Evolutionary conservation across 257 asterid species (phyloP), one percentile per base, ranked within the genome.

Genomic region (Capsicum chinense): DNA sequence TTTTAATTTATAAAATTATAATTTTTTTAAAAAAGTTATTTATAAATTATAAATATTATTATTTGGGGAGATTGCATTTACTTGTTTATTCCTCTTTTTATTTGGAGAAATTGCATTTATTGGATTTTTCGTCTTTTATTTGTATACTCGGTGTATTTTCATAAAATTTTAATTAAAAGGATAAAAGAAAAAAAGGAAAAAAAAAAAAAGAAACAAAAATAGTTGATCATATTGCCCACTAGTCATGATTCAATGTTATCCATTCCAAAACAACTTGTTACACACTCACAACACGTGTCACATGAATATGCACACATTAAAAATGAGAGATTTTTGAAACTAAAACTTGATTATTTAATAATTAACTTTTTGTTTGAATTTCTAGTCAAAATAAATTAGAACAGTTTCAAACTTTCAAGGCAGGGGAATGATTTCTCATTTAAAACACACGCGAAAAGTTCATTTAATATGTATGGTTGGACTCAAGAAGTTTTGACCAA

Each of bases 71-170:
- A 39, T 39, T 39, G 44, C 44, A 39, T 39, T 39, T 39, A 39
- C 5, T 39, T 3, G 44, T 39, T 39, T 39, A 39, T 26, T 5
- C 15, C 9, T 9, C 9, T 63, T 26, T 0, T 2, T 17, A 16
- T 59, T 1, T 12, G 12, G n/a, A 0, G 12, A 64, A 64, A 26
- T 12, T 26, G 15, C 9, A 26, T 21, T 63, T 63, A 21, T 12
- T 64, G 16, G 0, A 8, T n/a, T 64, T 63, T 63, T 64, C 6
- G 0, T 10, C 60, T 56, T 57, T 57, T 2, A 2, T 2, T 5
- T 3, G 7, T 0, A 64, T 26, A 26, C 5, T 4, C 0, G 5
- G 0, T 26, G 4, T 26, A 21, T 11, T 26, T 12, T 0, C 1
- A 63, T 26, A 5, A 56, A 26, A 12, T 64, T 64, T 11, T 26